Evolutionary conservation across 768 basidiomycete species (phyloP).

Genomic region (Astraeus odoratus): DNA sequence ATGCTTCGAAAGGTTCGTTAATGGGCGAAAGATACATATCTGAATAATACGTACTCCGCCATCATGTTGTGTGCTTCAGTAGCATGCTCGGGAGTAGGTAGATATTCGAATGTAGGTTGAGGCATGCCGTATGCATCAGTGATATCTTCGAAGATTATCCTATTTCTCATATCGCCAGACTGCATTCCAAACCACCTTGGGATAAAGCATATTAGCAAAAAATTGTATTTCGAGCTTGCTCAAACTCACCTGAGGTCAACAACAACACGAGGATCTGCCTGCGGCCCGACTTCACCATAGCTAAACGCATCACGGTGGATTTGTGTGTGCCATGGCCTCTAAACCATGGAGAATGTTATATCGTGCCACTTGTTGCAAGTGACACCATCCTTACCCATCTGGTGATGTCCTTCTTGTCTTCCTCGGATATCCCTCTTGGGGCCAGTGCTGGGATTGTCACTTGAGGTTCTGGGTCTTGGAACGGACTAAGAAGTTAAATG

Average conservation of each 20-base stretch:
- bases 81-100: constrained; percentile 7
- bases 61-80: constrained; percentile 12
- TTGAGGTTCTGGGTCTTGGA: constrained; percentile 28
- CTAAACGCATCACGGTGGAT: constrained; percentile 32
- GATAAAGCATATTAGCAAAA: constrained; percentile 14
- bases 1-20: no score
- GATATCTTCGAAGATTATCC: no score
- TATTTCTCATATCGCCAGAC: constrained; percentile 1
- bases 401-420: no score
- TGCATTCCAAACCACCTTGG: constrained; percentile 4
- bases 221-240: constrained; percentile 8
- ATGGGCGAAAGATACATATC: not conserved
- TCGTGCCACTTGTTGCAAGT: no score
- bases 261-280: constrained; percentile 25
- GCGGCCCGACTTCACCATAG: constrained; percentile 27
- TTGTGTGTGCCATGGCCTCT: constrained; percentile 27
- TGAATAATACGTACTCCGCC: constrained; percentile 12
- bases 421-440: no score
- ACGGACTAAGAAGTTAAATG: constrained; percentile 21
- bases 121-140: constrained; percentile 28
- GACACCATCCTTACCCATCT: no score
- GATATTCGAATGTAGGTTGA: constrained; percentile 26
- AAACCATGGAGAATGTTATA: no score
- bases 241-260: constrained; percentile 29
- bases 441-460: constrained; percentile 18